Percentiles rank a stretch among this genome's conserved stretches.
These are phyloP conservation scores for Colletotrichum horii DNA, from an alignment of 2,329 filamentous ascomycete species.

Conservation along the genomic window DNA sequence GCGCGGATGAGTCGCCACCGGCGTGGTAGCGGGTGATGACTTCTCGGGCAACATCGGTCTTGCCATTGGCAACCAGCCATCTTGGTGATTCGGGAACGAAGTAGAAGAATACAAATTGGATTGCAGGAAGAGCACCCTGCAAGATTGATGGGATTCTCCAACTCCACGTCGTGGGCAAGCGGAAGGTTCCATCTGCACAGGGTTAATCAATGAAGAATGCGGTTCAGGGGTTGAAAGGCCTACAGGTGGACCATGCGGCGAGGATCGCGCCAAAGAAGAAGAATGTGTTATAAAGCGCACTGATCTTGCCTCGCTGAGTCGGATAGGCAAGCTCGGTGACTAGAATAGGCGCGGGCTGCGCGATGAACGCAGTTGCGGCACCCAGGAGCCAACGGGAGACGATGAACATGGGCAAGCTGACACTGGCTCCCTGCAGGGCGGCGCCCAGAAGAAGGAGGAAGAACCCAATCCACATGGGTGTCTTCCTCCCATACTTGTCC, in stretches of 20 bases:
- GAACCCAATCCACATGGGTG: slow-evolving; percentile 34
- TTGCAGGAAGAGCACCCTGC: slow-evolving; percentile 44
- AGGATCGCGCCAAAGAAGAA: slow-evolving; percentile 42
- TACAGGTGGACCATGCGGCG: slow-evolving; percentile 30
- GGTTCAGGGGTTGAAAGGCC: accelerated
- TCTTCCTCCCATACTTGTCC: slow-evolving; percentile 41
- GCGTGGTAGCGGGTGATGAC: slow-evolving; percentile 60
- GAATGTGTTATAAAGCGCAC: slow-evolving; percentile 50
- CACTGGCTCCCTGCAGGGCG: slow-evolving; percentile 30
- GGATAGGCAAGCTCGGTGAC: slow-evolving; percentile 41
- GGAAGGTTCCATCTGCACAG: slow-evolving; percentile 26
- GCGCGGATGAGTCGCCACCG: slow-evolving; percentile 47
- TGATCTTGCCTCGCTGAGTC: slow-evolving; percentile 35
- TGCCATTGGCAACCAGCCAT: slow-evolving; percentile 63
- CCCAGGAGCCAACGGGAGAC: slow-evolving; percentile 37
- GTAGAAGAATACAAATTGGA: slow-evolving; percentile 5
- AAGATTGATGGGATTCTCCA: slow-evolving; percentile 31
- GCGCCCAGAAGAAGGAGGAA: slow-evolving; percentile 35
- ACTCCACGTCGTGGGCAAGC: slow-evolving; percentile 36
- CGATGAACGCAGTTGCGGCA: slow-evolving; percentile 33
- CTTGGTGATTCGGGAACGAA: slow-evolving; percentile 64
- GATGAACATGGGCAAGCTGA: slow-evolving; percentile 35
- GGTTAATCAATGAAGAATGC: too few relatives aligned
- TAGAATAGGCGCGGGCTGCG: slow-evolving; percentile 35
- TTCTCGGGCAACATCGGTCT: slow-evolving; percentile 54